Conservation (phyloP, 768 basidiomycete species). For the Lentinula edodes region DNA sequence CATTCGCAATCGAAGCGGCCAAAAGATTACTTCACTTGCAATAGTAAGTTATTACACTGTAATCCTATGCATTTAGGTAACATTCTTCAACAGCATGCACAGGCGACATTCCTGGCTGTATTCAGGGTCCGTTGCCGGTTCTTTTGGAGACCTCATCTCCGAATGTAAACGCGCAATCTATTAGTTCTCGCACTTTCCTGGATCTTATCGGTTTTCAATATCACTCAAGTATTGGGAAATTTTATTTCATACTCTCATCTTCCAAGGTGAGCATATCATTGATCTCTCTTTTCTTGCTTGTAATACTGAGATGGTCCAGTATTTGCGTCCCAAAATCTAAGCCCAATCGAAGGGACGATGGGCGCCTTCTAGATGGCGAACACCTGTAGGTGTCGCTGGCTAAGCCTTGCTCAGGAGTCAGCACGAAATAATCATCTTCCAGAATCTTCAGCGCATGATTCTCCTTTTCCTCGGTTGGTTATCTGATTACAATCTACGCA, state of each 20-base stretch:
- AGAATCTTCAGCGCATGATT: conserved; percentile 12
- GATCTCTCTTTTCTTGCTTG: neutral
- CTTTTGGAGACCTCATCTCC: conserved; percentile 10
- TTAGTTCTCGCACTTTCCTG: conserved; percentile 9
- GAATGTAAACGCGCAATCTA: neutral
- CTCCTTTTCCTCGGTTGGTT: conserved; percentile 11
- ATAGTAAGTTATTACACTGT: conserved; percentile 2
- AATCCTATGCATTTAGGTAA: no score
- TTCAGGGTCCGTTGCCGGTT: conserved; percentile 7
- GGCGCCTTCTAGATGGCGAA: neutral
- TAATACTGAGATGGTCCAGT: neutral
- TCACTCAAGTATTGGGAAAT: conserved; percentile 9
- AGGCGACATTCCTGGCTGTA: conserved; percentile 9
- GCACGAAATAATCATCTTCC: neutral
- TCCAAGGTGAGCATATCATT: conserved; percentile 7
- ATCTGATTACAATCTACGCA: conserved; percentile 14
- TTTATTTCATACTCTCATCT: conserved; percentile 11
- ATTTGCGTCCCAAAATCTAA: conserved; percentile 9
- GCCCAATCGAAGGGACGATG: conserved; percentile 5
- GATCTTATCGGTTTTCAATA: conserved; percentile 9
- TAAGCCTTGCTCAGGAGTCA: no score
- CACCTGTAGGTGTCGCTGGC: no score
- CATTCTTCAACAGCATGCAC: neutral
- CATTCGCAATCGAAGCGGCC: conserved; percentile 11
- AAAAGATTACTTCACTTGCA: conserved; percentile 5